Base-by-base conservation (phyloP, 495 filamentous ascomycete genomes). In the Daldinia decipiens region DNA sequence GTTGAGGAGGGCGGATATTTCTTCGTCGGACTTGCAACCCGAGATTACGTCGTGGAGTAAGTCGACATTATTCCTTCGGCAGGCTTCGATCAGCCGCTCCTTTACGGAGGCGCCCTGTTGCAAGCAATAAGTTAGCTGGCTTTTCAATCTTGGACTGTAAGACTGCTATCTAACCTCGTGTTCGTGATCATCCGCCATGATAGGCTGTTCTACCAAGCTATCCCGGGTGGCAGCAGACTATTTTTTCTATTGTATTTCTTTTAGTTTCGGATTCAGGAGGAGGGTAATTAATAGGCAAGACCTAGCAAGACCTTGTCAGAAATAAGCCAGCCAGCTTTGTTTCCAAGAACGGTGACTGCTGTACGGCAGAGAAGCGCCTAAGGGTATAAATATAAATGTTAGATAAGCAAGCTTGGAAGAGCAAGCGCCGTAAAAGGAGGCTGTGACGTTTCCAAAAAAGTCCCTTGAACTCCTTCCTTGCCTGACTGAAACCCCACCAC, bases 51-150 rank as follows among this genome's bases (percentile, higher is more conserved):
- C 79, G 69, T 85, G 76, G 61, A 99, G 88, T 50, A 99, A 88
- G 45, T 92, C 89, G 68, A 88, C 87, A 80, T 98, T 97, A 83
- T 98, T 92, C 64, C 95, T 89, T 36, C 95, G 93, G 81, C 91
- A 94, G 73, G 96, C 92, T 83, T 97, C 95, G 79, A 99, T 89
- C 62, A 98, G 87, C 71, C 91, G 88, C 79, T 99, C 96, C 73
- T 86, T 81, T 12, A 89, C 87, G 55, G 92, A 91, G 64, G 96
- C 95, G 78, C 95, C 95, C 93, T 98, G 63, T 57, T n/a, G 45
- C 17, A 36, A 51, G 26, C 5, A 21, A 36, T 12, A 36, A 36
- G 24, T 40, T 1, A n/a, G 34, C 36, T 4, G 21, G 24, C 24
- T 3, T 7, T 24, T 1, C 1, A 13, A 24, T 52, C 3, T 24